Evolutionary conservation across 2,329 filamentous ascomycete species (phyloP), one percentile per base, ranked within the genome.

Genomic region (Fusarium dimerum): DNA sequence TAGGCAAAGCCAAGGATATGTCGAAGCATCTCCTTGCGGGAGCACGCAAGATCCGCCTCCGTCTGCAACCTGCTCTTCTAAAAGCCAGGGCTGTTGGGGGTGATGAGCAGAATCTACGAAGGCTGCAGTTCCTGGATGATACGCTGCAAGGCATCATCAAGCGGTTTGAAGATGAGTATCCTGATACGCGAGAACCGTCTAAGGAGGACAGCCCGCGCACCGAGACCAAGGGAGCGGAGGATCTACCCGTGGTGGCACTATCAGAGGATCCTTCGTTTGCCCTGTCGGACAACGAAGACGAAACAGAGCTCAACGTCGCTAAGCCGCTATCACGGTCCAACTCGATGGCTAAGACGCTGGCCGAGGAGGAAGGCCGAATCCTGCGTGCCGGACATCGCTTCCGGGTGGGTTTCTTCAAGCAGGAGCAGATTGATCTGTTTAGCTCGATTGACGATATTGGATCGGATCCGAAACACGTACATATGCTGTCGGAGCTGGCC

Each of bases 111-210:
- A 89, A 87, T 60, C 90, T 96, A 68, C 83, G 92, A 85, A 82
- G 80, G 85, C 82, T 97, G 17, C 78, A 88, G 41, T 96, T 96
- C 81, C 82, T 99, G 30, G 92, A 97, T 65, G 80, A 88, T 55
- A 97, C 94, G 0, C 79, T 99, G 10, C 82, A 92, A 65, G 87
- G 88, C 60, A 97, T 97, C 75, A 97, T 97, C 66, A 87, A 90
- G 68, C 88, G 94, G 29, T 99, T 97, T 68, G 94, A 97, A 70
- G 89, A 96, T 68, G 93, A 97, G 71, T 97, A 92, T 65, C 94
- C 94, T 0, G 93, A 97, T 67, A 95, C 90, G 1, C 85, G 90
- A 36, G 77, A 64, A 64, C 43, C 61, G 10, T 45, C 36, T 8
- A 53, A 46, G 9, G 54, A 50, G 40, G 54, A 43, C 17, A 55